Percentiles rank a stretch among this genome's conserved stretches.
Conservation (phyloP, 2,329 filamentous ascomycete genomes). For the Dactylellina leptospora region DNA sequence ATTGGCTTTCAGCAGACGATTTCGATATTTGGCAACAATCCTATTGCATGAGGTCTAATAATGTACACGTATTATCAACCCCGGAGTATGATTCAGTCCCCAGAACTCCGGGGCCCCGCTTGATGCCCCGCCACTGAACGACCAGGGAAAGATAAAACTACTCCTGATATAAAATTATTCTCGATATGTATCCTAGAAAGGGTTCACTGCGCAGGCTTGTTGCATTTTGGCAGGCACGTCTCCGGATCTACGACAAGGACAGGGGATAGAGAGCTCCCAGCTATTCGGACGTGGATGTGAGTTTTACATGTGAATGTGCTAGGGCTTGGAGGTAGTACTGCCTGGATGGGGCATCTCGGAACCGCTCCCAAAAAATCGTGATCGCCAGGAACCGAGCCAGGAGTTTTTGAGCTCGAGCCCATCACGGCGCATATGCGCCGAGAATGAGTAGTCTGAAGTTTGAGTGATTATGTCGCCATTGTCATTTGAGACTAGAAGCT, state of each 20-base stretch:
- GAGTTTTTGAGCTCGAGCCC: conserved; percentile 18
- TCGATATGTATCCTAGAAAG: conserved; percentile 25
- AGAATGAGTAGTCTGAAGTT: conserved; percentile 2
- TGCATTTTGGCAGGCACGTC: conserved; percentile 23
- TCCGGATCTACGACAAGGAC: conserved; percentile 42
- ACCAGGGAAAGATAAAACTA: background rate
- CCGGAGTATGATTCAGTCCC: background rate
- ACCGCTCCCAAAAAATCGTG: conserved; percentile 21
- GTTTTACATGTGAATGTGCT: conserved; percentile 27
- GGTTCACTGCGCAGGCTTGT: background rate
- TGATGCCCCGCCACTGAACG: conserved; percentile 26
- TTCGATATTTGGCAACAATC: too few species aligned
- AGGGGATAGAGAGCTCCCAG: conserved; percentile 22
- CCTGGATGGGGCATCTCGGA: conserved; percentile 45
- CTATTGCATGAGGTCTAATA: too few species aligned
- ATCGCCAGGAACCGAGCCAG: conserved; percentile 28
- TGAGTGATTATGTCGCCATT: conserved; percentile 23
- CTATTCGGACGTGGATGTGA: background rate
- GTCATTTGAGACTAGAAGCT: conserved; percentile 7
- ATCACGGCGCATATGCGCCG: conserved; percentile 9
- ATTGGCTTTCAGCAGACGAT: too few species aligned
- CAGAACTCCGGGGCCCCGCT: conserved; percentile 27
- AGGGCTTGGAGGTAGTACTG: conserved; percentile 2
- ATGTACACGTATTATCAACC: too few species aligned
- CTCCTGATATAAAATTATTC: conserved; percentile 7